Evolutionary conservation across 306 rosid species (phyloP), one percentile per base, ranked within the genome.

Genomic region (Notholithocarpus densiflorus): DNA sequence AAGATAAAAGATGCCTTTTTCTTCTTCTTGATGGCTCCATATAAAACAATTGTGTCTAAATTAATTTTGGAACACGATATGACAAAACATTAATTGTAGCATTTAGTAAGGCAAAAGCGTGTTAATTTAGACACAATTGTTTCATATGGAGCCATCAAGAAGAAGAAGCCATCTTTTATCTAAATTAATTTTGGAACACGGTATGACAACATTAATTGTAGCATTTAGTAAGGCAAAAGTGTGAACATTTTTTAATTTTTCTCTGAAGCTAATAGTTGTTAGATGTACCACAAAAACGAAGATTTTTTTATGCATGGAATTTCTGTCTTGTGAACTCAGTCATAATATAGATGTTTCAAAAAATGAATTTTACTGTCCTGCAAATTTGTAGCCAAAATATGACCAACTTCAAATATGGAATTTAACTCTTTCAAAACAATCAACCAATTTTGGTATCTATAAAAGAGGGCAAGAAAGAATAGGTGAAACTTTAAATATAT

Each of bases 401-500:
- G 13, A 23, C 31, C 24, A 23, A 23, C 12, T 24, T 59, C 31
- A 26, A 20, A 59, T 20, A 20, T 59, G 24, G 66, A 59, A 59
- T 48, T 27, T 14, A 19, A 51, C 27, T 52, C 75, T 72, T 9
- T 13, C 21, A 15, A 51, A 65, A 71, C 20, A 51, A 72, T 59
- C 76, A 37, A 19, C 66, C 60, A 72, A 66, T 18, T 37, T 64
- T 31, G 57, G 62, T 64, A 21, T 73, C 55, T 72, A 23, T 31
- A 34, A 52, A 56, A 65, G 72, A 57, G 69, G 64, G 71, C 62
- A 27, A 29, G 29, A 51, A 56, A 72, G 72, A 60, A 83, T 68
- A 56, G 60, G 40, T 14, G 53, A 48, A 48, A 48, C 53, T 48
- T 48, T 13, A 48, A 48, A 48, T 13, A 48, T 48, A 48, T 48